phyloP scores from a whole-genome alignment of 164 flowering plant species.

The Stephania japonica region DNA sequence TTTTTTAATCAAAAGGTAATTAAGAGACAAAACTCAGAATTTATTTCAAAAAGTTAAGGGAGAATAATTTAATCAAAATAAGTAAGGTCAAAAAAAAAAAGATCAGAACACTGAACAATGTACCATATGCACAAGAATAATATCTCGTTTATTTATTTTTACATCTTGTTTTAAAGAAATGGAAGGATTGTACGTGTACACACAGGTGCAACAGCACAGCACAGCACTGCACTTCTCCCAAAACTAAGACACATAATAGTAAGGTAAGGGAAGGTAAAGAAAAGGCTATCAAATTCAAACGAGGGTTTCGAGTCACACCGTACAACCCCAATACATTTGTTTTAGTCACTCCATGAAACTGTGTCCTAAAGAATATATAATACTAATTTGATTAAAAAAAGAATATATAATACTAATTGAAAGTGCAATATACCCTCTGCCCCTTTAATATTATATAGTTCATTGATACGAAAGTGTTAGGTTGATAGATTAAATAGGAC shows the following conservation, averaged over 20 bases:
- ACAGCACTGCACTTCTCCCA: constrained; percentile 15
- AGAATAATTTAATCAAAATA: too few species aligned
- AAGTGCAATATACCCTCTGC: not conserved
- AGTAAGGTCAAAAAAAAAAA: too few species aligned
- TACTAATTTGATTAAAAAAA: too few species aligned
- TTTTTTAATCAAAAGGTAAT: too few species aligned
- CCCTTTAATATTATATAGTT: not conserved
- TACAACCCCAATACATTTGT: not conserved
- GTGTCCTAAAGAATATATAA: not conserved
- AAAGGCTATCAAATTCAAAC: constrained; percentile 25
- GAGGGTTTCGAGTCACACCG: constrained; percentile 28
- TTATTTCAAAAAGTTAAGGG: too few species aligned
- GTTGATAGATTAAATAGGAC: not conserved
- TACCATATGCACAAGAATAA: too few species aligned
- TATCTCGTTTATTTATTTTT: not conserved
- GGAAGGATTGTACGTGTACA: too few species aligned
- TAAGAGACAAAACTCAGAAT: too few species aligned
- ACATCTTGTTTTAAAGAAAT: not conserved
- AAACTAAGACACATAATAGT: constrained; percentile 16
- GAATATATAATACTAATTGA: not conserved
- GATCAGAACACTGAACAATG: too few species aligned
- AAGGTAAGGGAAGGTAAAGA: not conserved
- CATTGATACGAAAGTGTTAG: not conserved
- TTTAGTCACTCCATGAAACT: constrained; percentile 22
- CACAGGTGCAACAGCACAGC: too few species aligned